These are phyloP conservation scores for Arthrobotrys iridis DNA, from an alignment of 2,329 filamentous ascomycete species.

Conservation along the genomic window DNA sequence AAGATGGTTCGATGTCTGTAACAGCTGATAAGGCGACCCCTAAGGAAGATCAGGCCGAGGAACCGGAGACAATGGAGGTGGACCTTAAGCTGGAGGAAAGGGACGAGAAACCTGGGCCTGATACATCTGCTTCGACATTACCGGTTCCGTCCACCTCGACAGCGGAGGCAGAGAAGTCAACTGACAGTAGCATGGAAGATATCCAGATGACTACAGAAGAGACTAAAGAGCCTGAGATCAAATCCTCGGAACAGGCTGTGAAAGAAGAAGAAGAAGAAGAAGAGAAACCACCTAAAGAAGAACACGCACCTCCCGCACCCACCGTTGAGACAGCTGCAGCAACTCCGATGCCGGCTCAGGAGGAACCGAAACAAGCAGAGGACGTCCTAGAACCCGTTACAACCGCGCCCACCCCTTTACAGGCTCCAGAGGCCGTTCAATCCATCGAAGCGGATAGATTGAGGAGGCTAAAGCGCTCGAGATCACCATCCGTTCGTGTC, in stretches of 20 bases:
- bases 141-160: conserved; percentile 14
- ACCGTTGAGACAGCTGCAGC: conserved; percentile 39
- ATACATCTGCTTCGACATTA: conserved; percentile 23
- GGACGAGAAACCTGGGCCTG: conserved; percentile 32
- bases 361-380: conserved; percentile 49
- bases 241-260: neutral
- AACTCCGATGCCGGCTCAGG: conserved; percentile 11
- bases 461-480: conserved; percentile 41
- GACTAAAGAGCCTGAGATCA: conserved; percentile 19
- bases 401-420: conserved; percentile 39
- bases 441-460: conserved; percentile 40
- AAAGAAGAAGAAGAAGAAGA: conserved; percentile 28
- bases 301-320: conserved; percentile 4
- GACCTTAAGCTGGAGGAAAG: neutral
- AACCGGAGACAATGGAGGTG: conserved; percentile 27
- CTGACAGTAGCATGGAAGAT: conserved; percentile 23
- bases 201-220: conserved; percentile 12
- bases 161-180: conserved; percentile 15
- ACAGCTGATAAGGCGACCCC: conserved; percentile 20
- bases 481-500: conserved; percentile 41
- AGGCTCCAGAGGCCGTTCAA: conserved; percentile 39
- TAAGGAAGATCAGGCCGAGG: neutral
- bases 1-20: conserved; percentile 5
- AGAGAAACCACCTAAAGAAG: conserved; percentile 40
- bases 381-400: conserved; percentile 55